These are phyloP conservation scores for Lipomyces starkeyi DNA, from an alignment of 805 yeast genomes.

Conservation along the genomic window DNA sequence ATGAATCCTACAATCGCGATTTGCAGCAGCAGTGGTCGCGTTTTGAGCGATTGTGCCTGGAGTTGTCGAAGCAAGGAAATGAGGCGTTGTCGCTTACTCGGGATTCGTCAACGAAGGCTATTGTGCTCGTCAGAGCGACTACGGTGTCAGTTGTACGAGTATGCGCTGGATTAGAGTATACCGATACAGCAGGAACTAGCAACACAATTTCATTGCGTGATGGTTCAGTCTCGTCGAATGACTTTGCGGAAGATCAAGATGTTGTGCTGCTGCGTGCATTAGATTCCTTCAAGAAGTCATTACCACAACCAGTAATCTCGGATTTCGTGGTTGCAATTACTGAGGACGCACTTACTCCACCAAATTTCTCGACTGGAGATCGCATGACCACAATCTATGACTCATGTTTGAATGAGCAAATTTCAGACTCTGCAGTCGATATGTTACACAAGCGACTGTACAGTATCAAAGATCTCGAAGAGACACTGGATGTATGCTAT, in stretches of 20 bases:
- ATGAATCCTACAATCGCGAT: constrained; percentile 48
- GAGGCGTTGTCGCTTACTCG: constrained; percentile 64
- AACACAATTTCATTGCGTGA: constrained; percentile 2
- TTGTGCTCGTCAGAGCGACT: constrained; percentile 48
- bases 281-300: constrained; percentile 50
- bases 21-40: constrained; percentile 67
- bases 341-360: constrained; percentile 44
- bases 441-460: constrained; percentile 26
- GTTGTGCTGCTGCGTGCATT: constrained; percentile 46
- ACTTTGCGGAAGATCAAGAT: constrained; percentile 14
- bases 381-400: constrained; percentile 33
- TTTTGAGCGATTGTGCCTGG: constrained; percentile 74
- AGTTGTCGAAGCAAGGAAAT: constrained; percentile 62
- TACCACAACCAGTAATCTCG: constrained; percentile 49
- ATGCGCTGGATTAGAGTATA: constrained; percentile 44
- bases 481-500: constrained; percentile 23
- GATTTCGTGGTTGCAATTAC: constrained; percentile 48
- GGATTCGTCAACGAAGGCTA: constrained; percentile 45
- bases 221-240: background rate
- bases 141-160: constrained; percentile 48
- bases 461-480: constrained; percentile 24
- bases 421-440: constrained; percentile 37
- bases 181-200: constrained; percentile 43
- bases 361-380: constrained; percentile 33
- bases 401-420: constrained; percentile 25